Evolutionary conservation across 495 filamentous ascomycete genomes (phyloP), one percentile per base, ranked within the genome.

Genomic region (Alectoria sarmentosa): DNA sequence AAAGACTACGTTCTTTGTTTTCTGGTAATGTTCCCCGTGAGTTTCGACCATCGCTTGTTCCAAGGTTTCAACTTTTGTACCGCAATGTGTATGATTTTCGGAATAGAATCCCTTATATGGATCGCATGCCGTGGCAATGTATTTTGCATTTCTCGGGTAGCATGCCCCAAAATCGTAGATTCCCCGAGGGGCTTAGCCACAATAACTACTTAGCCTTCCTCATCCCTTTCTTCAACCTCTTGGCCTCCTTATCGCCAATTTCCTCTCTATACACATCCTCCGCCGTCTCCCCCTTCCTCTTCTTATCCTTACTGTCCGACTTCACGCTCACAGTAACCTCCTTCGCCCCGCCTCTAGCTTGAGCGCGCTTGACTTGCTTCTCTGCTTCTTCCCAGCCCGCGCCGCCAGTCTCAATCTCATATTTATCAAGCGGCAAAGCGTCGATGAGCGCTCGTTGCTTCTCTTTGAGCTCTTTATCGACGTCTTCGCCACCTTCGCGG

Each of bases 391-490:
- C 85, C 92, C 92, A 96, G 14, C 81, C 86, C 14, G 85, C 79
- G 23, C 75, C 78, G 34, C 86, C 89, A 60, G 86, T 84, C 38
- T 87, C 86, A 65, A 92, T 89, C 76, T 90, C 89, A 72, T 84
- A 96, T 87, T 88, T 84, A 67, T 95, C 90, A 52, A 98, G 79
- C 39, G 92, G 92, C 52, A 98, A 76, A 67, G 90, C 86, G 78
- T 96, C 89, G 67, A 97, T 95, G 66, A 98, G 75, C 63, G 89
- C 88, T 69, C 87, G 84, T 75, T 93, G 90, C 77, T 89, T 89
- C 75, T 86, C 84, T 67, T 84, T 82, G 72, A 96, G 73, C 58
- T 83, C 86, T 41, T 77, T 77, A 67, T 92, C 73, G 26, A 89
- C 81, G 73, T 94, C 85, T 67, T 92, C 81, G 3, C 89, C 91